Evolutionary conservation across 768 basidiomycete genomes (phyloP).

Genomic region (Boletellus emodensis): DNA sequence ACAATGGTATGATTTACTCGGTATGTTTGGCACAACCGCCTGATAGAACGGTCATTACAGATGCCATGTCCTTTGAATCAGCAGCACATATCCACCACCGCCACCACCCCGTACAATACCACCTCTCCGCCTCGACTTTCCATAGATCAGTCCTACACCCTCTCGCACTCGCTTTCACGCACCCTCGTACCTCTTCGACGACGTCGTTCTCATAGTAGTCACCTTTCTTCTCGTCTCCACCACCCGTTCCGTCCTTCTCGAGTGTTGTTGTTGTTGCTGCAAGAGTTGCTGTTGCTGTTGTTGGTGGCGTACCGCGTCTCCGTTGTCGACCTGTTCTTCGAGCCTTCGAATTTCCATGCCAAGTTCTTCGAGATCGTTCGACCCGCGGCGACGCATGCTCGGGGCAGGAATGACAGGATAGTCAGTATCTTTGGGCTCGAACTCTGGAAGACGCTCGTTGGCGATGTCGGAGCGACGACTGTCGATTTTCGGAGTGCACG

Average conservation of each 20-base stretch:
- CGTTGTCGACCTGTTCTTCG: constrained; percentile 48
- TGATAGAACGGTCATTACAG: no score
- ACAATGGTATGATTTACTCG: no score
- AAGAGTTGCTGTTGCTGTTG: background rate
- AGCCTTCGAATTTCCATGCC: constrained; percentile 66
- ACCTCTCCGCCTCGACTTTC: background rate
- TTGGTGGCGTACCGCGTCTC: background rate
- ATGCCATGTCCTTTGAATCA: background rate
- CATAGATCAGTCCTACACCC: background rate
- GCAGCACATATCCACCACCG: background rate
- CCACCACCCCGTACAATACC: background rate
- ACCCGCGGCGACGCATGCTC: constrained; percentile 50
- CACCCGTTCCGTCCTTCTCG: constrained; percentile 47
- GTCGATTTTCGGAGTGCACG: background rate
- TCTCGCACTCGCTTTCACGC: background rate
- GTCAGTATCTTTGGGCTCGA: constrained; percentile 35
- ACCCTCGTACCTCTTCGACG: constrained; percentile 58
- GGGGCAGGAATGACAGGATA: constrained; percentile 55
- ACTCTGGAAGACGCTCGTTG: constrained; percentile 72
- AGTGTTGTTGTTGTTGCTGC: background rate
- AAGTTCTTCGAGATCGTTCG: constrained; percentile 40
- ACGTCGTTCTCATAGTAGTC: constrained; percentile 42
- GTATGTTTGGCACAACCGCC: no score
- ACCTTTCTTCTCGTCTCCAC: constrained; percentile 54
- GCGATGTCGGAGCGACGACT: constrained; percentile 69